Percentiles rank a stretch among this genome's conserved stretches.
phyloP scores from a whole-genome alignment of 2,329 filamentous ascomycete species.

The Albifimbria verrucaria region DNA sequence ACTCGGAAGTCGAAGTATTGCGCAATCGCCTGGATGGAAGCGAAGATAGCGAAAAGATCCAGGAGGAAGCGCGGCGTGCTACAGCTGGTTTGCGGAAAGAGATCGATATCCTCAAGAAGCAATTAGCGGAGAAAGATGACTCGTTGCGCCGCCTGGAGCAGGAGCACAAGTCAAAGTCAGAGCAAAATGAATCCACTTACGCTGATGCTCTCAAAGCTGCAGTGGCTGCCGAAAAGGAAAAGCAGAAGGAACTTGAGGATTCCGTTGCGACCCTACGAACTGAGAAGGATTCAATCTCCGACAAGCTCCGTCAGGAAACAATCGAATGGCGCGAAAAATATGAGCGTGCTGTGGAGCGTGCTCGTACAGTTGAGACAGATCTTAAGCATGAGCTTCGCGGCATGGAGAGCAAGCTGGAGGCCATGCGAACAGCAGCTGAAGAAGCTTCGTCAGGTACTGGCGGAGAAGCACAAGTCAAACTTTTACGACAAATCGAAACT shows the following conservation, averaged over 20 bases:
- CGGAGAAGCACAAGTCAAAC: constrained; percentile 82
- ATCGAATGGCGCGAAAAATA: constrained; percentile 70
- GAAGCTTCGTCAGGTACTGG: constrained; percentile 81
- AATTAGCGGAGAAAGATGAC: constrained; percentile 55
- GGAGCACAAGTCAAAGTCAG: constrained; percentile 65
- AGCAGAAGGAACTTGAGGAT: constrained; percentile 53
- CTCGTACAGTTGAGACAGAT: constrained; percentile 68
- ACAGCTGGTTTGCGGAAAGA: constrained; percentile 45
- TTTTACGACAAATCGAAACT: constrained; percentile 91
- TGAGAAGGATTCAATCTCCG: constrained; percentile 72
- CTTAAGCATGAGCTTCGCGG: constrained; percentile 73
- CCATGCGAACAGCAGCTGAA: constrained; percentile 79
- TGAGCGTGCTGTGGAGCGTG: constrained; percentile 68
- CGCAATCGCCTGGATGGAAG: constrained; percentile 46
- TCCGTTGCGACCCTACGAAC: constrained; percentile 63
- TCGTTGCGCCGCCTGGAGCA: constrained; percentile 65
- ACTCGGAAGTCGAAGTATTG: constrained; percentile 44
- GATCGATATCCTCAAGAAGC: constrained; percentile 42
- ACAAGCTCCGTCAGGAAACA: constrained; percentile 68
- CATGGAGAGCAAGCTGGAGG: constrained; percentile 86
- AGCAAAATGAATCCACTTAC: constrained; percentile 62
- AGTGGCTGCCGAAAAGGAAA: constrained; percentile 62
- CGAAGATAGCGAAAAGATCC: constrained; percentile 53
- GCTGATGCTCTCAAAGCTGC: constrained; percentile 64
- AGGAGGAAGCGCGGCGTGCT: constrained; percentile 47